Conservation (phyloP, 495 filamentous ascomycete species). For the Aspergillus incahuasiensis region DNA sequence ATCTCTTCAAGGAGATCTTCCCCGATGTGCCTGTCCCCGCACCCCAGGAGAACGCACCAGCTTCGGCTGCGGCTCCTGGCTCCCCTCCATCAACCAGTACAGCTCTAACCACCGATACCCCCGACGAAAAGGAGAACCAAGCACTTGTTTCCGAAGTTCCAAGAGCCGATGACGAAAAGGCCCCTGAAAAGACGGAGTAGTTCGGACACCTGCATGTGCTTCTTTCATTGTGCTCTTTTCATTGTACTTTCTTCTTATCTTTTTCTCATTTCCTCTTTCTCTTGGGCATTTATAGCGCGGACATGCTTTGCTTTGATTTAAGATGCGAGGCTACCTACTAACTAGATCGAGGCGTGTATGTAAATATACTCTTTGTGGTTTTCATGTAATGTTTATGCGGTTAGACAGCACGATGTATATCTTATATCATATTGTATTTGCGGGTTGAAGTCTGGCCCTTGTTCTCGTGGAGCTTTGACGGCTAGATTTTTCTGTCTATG, state of each 20-base stretch:
- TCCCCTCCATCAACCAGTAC: not conserved
- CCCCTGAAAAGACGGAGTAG: not conserved
- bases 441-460: too few species aligned
- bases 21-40: slow-evolving; percentile 22
- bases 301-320: not conserved
- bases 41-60: not conserved
- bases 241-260: not conserved
- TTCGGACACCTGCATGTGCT: not conserved
- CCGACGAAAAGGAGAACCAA: slow-evolving; percentile 3
- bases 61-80: not conserved
- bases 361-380: slow-evolving; percentile 15
- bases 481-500: too few species aligned
- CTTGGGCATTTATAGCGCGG: slow-evolving; percentile 22
- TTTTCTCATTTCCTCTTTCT: slow-evolving; percentile 5
- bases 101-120: not conserved
- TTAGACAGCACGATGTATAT: not conserved
- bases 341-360: slow-evolving; percentile 13
- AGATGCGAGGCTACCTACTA: not conserved
- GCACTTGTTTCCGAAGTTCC: not conserved
- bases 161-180: not conserved
- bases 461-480: too few species aligned
- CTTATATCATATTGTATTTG: not conserved
- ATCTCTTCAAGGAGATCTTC: slow-evolving; percentile 55
- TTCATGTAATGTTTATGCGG: not conserved
- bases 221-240: not conserved